Evolutionary conservation across 2,329 filamentous ascomycete genomes (phyloP), one percentile per base, ranked within the genome.

Genomic region (Emericellopsis cladophorae): DNA sequence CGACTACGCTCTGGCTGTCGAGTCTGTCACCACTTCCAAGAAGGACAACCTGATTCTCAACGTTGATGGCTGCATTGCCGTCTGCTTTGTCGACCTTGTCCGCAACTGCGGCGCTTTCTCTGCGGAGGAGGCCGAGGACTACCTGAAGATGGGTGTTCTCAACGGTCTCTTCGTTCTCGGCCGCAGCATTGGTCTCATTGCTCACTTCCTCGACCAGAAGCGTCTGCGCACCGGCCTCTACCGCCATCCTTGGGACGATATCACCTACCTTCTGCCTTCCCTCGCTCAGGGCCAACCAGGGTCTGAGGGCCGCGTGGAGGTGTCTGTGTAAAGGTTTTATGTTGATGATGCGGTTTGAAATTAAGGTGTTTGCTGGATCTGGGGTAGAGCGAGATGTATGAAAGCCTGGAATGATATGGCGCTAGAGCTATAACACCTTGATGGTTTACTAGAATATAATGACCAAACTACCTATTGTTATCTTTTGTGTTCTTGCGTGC

Each of bases 41-140:
- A 98, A 98, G 79, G 92, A 98, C 72, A 98, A 96, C 76, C 79
- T 98, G 53, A 98, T 98, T 56, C 81, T 98, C 58, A 98, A 98
- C 75, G 92, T 98, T 45, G 92, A 96, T 61, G 92, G 92, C 56
- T 95, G 87, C 65, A 84, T 98, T 58, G 92, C 92, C 51, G 92
- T 98, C 62, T 95, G 89, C 82, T 98, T 98, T 61, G 89, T 98
- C 50, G 92, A 98, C 59, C 74, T 98, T 48, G 74, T 98, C 68
- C 86, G 92, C 67, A 95, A 95, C 79, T 95, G 89, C 63, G 92
- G 92, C 64, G 90, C 92, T 42, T 98, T 98, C 78, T 90, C 83
- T 51, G 64, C 79, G 38, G 92, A 98, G 67, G 92, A 98, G 73
- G 89, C 89, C 40, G 92, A 98, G 70, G 92, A 98, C 66, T 98